These are phyloP conservation scores for Passiflora organensis DNA, from an alignment of 345 rosid species.

Conservation along the genomic window DNA sequence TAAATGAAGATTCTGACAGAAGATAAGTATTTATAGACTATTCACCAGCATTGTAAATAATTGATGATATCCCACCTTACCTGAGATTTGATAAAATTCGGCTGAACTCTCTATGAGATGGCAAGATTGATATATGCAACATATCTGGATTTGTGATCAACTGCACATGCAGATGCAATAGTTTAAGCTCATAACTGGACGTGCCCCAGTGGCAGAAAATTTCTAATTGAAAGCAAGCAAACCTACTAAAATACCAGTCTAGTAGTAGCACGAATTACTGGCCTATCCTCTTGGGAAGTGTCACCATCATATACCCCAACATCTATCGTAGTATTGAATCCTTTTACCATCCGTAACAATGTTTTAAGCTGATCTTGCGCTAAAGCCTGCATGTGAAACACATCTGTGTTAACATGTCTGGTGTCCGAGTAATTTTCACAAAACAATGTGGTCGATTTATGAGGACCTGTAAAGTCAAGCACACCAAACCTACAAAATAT, in stretches of 20 bases:
- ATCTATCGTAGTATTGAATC: constrained; percentile 40
- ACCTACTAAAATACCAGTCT: constrained; percentile 58
- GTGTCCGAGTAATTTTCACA: background rate
- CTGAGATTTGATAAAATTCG: constrained; percentile 77
- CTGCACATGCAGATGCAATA: constrained; percentile 35
- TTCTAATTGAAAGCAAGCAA: constrained; percentile 14
- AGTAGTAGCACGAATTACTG: constrained; percentile 60
- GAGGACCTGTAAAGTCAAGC: background rate
- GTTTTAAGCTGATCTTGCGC: constrained; percentile 95
- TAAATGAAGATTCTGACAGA: background rate
- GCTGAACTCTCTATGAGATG: constrained; percentile 63
- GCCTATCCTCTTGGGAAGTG: constrained; percentile 60
- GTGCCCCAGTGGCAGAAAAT: constrained; percentile 12
- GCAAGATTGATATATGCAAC: constrained; percentile 85
- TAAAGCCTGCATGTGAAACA: constrained; percentile 59
- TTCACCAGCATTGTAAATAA: background rate
- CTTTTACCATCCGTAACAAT: constrained; percentile 44
- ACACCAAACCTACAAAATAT: constrained; percentile 5
- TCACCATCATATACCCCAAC: constrained; percentile 94
- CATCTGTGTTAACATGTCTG: background rate
- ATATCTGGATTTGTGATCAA: constrained; percentile 98
- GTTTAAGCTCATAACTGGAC: constrained; percentile 17
- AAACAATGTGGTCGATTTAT: background rate
- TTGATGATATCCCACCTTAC: constrained; percentile 28
- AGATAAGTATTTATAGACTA: background rate